Conservation (phyloP, 2,329 filamentous ascomycete genomes). For the Botrytis medusae region DNA sequence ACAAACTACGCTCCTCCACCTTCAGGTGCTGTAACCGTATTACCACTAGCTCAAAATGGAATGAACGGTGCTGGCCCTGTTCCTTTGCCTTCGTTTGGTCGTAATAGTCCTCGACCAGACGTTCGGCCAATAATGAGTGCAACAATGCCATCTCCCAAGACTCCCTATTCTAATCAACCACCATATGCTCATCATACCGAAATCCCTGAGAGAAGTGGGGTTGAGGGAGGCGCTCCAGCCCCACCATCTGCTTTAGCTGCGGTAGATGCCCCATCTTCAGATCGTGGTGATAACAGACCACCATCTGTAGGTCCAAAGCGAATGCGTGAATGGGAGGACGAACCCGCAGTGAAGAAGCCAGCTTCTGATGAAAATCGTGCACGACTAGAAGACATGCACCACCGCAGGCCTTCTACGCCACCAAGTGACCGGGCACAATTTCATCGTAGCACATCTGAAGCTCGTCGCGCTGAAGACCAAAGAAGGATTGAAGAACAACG, state of each 20-base stretch:
- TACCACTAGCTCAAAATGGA: constrained; percentile 45
- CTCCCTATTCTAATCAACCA: constrained; percentile 77
- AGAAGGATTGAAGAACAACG: constrained; percentile 65
- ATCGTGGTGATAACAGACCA: constrained; percentile 70
- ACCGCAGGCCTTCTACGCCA: constrained; percentile 76
- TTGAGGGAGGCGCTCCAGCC: constrained; percentile 62
- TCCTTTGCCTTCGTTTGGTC: constrained; percentile 68
- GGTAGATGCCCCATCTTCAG: constrained; percentile 63
- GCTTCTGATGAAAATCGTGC: constrained; percentile 85
- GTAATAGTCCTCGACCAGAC: constrained; percentile 79
- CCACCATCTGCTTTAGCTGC: constrained; percentile 65
- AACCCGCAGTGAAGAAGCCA: constrained; percentile 74
- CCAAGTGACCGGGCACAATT: constrained; percentile 58
- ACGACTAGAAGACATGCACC: constrained; percentile 79
- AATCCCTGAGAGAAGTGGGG: constrained; percentile 36
- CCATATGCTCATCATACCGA: constrained; percentile 74
- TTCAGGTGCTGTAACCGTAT: constrained; percentile 44
- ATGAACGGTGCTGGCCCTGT: constrained; percentile 38
- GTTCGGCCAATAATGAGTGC: constrained; percentile 80
- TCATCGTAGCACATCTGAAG: constrained; percentile 76
- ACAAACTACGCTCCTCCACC: constrained; percentile 54
- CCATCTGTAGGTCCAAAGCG: constrained; percentile 80
- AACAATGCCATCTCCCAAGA: constrained; percentile 86
- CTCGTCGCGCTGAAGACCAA: constrained; percentile 60
- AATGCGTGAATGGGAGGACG: constrained; percentile 89